These are phyloP conservation scores for Trametes gibbosa DNA, from an alignment of 768 basidiomycete genomes.

Conservation along the genomic window DNA sequence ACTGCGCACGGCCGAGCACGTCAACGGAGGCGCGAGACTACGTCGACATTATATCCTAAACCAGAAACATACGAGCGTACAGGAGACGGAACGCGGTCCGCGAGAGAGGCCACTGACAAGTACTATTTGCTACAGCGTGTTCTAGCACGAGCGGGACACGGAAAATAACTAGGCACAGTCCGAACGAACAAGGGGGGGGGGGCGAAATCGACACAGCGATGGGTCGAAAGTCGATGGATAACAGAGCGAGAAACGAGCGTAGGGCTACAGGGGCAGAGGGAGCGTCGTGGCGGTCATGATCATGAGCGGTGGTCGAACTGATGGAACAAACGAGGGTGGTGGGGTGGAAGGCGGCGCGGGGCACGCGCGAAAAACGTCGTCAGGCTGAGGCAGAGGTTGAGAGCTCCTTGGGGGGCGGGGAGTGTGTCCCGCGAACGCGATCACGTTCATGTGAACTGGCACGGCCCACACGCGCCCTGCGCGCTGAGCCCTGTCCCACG, in stretches of 20 bases:
- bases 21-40: too few relatives aligned
- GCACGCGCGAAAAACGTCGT: background rate
- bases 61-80: too few relatives aligned
- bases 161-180: background rate
- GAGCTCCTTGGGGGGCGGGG: background rate
- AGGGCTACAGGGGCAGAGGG: conserved; percentile 2
- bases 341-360: background rate
- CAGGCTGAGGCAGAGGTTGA: background rate
- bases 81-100: too few relatives aligned
- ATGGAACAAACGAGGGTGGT: conserved; percentile 2
- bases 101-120: too few relatives aligned
- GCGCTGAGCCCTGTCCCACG: conserved; percentile 24
- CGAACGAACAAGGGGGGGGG: background rate
- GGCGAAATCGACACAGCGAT: background rate
- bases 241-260: background rate
- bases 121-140: background rate
- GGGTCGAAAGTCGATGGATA: background rate
- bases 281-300: conserved; percentile 10
- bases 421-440: background rate
- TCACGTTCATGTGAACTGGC: conserved; percentile 20
- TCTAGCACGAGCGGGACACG: background rate
- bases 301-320: background rate
- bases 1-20: too few relatives aligned
- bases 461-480: conserved; percentile 26
- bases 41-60: too few relatives aligned